Conservation (phyloP, 2,329 filamentous ascomycete species). For the Ophiostoma populinum region DNA sequence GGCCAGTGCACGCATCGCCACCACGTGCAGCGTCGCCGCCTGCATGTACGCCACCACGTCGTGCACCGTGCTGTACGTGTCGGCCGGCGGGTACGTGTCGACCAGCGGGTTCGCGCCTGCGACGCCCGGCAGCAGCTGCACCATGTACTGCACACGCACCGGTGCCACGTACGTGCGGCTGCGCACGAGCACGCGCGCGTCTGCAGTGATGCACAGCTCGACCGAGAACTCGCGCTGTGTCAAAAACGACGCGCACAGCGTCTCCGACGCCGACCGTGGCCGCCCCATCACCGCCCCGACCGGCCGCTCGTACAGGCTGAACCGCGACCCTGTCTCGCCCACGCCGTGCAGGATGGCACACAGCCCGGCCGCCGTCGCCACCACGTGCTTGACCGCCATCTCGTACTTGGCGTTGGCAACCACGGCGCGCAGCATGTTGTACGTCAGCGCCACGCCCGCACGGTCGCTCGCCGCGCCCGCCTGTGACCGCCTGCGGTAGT, state of each 20-base stretch:
- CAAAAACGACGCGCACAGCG: conserved; percentile 27
- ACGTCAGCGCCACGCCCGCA: conserved; percentile 23
- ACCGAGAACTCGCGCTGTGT: conserved; percentile 24
- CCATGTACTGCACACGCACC: conserved; percentile 27
- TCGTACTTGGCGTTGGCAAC: conserved; percentile 31
- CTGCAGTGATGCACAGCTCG: conserved; percentile 27
- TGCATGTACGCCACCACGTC: conserved; percentile 30
- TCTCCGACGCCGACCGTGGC: conserved; percentile 24
- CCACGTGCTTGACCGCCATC: conserved; percentile 20
- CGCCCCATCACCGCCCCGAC: conserved; percentile 9
- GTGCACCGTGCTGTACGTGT: conserved; percentile 25
- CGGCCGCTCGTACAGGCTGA: conserved; percentile 10
- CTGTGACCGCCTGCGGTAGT: conserved; percentile 49
- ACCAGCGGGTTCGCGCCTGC: conserved; percentile 18
- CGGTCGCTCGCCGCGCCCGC: conserved; percentile 25
- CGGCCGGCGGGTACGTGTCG: conserved; percentile 24
- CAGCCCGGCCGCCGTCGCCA: conserved; percentile 26
- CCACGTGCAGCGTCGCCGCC: conserved; percentile 23
- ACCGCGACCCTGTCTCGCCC: conserved; percentile 6
- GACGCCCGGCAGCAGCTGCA: conserved; percentile 19
- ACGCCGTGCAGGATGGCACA: conserved; percentile 23
- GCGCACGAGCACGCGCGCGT: conserved; percentile 24
- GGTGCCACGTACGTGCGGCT: conserved; percentile 27
- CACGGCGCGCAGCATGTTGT: conserved; percentile 33
- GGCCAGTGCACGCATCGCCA: conserved; percentile 19